Base-by-base conservation (phyloP, 225 moss, liverwort and hornwort genomes). In the Climacium dendroides region DNA sequence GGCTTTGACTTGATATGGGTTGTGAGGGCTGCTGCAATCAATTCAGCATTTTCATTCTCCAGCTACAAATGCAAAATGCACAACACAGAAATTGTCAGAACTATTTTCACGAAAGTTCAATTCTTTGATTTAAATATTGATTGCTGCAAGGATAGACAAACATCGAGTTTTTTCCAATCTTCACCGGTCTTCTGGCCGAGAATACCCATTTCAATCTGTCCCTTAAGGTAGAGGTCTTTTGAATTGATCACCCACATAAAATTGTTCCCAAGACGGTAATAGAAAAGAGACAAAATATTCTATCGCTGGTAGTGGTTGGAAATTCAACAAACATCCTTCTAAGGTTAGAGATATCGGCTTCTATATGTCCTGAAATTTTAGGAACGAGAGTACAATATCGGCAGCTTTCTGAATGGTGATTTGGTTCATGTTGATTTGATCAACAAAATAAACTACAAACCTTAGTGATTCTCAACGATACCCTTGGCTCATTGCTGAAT, bases 1-100 rank as follows among this genome's bases (percentile, higher is more conserved):
- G 83, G 62, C 30, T 83, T 66, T 28, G 84, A 60, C 13, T 85
- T 61, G 48, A 83, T 55, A 35, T 89, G 91, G 47, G 86, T 88
- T 89, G 88, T 91, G 63, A 95, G 87, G 39, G 96, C 92, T 80
- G 94, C 85, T 66, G 89, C 84, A 23, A 92, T 90, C 74, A 96
- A 67, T 85, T 96, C 94, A 47, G 83, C 92, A 53, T 96, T 96
- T 87, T 95, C 94, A 55, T 89, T 89, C 89, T 95, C 96, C 91
- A 95, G 91, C 95, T 96, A 91, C 71, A 84, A 73, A 71, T 57
- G 9, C 80, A 85, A 89, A 35, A 83, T 48, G 43, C 63, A 87
- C n/a, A 45, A 24, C 34, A 53, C 39, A 78, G 11, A 53, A 67
- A 74, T 52, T 54, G 73, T 86, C 59, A 93, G 63, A 30, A 54